Evolutionary conservation across 768 basidiomycete species (phyloP).

Genomic region (Chalciporus pseudorubinellus): DNA sequence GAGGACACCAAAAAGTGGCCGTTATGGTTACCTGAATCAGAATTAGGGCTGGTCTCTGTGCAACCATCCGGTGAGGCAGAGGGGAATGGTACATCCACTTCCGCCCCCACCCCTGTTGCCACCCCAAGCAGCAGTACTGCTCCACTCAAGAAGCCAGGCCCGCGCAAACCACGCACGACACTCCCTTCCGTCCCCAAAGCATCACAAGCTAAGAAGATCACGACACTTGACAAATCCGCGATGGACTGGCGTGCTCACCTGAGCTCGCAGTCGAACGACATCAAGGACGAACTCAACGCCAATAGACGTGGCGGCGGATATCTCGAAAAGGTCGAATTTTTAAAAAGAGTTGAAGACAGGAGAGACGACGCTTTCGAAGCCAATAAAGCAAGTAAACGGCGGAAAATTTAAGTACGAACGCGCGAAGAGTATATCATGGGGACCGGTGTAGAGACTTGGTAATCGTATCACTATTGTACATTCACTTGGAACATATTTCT

Average conservation of each 20-base stretch:
- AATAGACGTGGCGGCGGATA: conserved; percentile 76
- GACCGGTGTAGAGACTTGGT: background rate
- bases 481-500: background rate
- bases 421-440: background rate
- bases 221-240: conserved; percentile 81
- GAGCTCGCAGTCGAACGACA: conserved; percentile 37
- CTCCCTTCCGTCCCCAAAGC: conserved; percentile 53
- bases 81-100: background rate
- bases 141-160: conserved; percentile 49
- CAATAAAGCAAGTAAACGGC: conserved; percentile 54
- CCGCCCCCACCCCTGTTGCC: background rate
- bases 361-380: conserved; percentile 64
- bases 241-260: conserved; percentile 83
- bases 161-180: conserved; percentile 61
- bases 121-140: background rate
- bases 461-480: conserved; percentile 9
- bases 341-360: conserved; percentile 70
- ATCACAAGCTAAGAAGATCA: conserved; percentile 69
- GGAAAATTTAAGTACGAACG: conserved; percentile 18
- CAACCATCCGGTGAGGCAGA: conserved; percentile 4
- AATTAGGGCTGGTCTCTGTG: background rate
- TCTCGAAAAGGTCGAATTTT: conserved; percentile 81
- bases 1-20: conserved; percentile 79
- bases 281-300: conserved; percentile 71
- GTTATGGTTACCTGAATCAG: conserved; percentile 34